Evolutionary conservation across 352 stramenopile genomes (phyloP).

Genomic region (Phytophthora litchii): DNA sequence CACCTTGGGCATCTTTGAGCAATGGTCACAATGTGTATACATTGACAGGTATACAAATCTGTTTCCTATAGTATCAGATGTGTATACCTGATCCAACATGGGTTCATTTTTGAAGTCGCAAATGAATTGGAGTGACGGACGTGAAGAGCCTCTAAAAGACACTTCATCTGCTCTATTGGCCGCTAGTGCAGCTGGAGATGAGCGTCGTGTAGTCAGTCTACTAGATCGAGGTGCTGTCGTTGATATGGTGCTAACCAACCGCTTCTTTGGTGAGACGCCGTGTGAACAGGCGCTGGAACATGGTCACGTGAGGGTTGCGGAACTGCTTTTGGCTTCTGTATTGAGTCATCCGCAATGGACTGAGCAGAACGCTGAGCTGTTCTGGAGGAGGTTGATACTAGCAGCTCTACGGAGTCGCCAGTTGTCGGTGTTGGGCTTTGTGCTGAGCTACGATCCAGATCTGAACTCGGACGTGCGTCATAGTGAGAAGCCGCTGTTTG

Average conservation of each 20-base stretch:
- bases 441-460: conserved; percentile 39
- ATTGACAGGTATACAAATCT: neutral
- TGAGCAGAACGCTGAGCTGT: conserved; percentile 31
- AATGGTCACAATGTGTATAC: neutral
- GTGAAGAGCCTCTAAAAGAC: conserved; percentile 26
- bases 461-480: conserved; percentile 33
- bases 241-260: conserved; percentile 18
- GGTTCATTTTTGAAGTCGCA: conserved; percentile 24
- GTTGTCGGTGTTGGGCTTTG: conserved; percentile 34
- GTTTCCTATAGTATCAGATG: neutral
- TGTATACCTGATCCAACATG: neutral
- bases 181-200: conserved; percentile 27
- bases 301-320: conserved; percentile 30
- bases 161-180: conserved; percentile 20
- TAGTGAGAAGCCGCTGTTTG: conserved; percentile 40
- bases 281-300: conserved; percentile 45
- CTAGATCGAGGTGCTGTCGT: conserved; percentile 16
- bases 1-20: conserved; percentile 67
- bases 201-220: conserved; percentile 12
- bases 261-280: conserved; percentile 42
- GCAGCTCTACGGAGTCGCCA: conserved; percentile 33
- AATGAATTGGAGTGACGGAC: conserved; percentile 24
- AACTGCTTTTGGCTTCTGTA: conserved; percentile 26
- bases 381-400: conserved; percentile 32
- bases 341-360: conserved; percentile 5